Evolutionary conservation across 805 yeast species (phyloP).

Genomic region (Cyberlindnera samutprakarnensis): DNA sequence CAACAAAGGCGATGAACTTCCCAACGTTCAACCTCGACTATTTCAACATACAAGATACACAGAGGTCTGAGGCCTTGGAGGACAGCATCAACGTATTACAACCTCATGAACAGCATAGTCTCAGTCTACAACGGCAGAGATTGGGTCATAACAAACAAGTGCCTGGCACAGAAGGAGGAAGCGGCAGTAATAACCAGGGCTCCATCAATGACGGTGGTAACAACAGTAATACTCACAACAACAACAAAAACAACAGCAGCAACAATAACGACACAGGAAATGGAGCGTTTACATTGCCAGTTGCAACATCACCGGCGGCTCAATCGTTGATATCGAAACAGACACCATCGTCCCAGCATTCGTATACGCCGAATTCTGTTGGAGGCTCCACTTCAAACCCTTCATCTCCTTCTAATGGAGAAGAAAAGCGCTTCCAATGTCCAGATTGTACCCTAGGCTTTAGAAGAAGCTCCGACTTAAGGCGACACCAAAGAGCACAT

Average conservation of each 20-base stretch:
- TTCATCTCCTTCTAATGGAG: conserved; percentile 6
- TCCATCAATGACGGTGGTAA: too few relatives aligned
- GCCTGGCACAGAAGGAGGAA: too few relatives aligned
- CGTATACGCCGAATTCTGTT: conserved; percentile 1
- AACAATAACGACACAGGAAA: background rate
- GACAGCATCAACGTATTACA: too few relatives aligned
- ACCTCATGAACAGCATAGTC: too few relatives aligned
- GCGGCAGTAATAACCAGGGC: conserved; percentile 1
- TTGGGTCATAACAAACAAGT: too few relatives aligned
- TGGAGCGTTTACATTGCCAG: background rate
- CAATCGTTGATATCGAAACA: background rate
- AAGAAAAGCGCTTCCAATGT: conserved; percentile 45
- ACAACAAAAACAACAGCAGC: conserved; percentile 1
- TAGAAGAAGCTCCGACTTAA: conserved; percentile 60
- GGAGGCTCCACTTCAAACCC: conserved; percentile 1
- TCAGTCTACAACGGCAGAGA: too few relatives aligned
- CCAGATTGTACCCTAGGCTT: conserved; percentile 54
- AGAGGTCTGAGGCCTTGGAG: too few relatives aligned
- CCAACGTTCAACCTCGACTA: conserved; percentile 22
- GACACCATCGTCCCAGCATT: conserved; percentile 2
- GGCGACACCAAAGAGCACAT: conserved; percentile 73
- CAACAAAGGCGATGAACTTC: conserved; percentile 13
- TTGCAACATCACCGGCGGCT: conserved; percentile 1
- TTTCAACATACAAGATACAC: conserved; percentile 18
- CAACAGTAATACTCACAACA: conserved; percentile 1